Conservation (phyloP, 495 filamentous ascomycete genomes). For the Podospora comata region DNA sequence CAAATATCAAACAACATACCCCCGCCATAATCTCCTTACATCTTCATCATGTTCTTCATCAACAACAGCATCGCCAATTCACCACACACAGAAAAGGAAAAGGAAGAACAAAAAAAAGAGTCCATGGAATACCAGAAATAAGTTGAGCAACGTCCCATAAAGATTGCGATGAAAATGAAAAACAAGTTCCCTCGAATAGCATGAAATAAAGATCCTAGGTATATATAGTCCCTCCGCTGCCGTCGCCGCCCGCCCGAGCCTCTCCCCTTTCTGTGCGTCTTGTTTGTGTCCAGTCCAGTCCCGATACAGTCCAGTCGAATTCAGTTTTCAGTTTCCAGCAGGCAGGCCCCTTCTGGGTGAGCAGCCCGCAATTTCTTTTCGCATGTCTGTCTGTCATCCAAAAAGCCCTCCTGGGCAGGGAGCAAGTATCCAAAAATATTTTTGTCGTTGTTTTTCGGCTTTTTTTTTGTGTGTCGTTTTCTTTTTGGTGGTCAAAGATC, state of each 20-base stretch:
- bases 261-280: neutral
- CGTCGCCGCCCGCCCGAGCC: too few species aligned
- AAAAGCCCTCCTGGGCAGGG: slow-evolving; percentile 8
- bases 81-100: too few species aligned
- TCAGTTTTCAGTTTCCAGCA: neutral
- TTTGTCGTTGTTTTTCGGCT: slow-evolving; percentile 1
- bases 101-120: neutral
- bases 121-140: too few species aligned
- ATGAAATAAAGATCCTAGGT: neutral
- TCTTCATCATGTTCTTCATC: too few species aligned
- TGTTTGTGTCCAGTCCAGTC: neutral
- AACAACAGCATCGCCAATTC: too few species aligned
- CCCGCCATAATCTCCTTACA: too few species aligned
- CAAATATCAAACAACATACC: too few species aligned
- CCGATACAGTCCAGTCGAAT: neutral
- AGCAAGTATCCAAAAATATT: neutral
- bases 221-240: neutral
- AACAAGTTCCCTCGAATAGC: too few species aligned
- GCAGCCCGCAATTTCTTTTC: neutral
- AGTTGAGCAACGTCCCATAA: too few species aligned
- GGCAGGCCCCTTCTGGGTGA: neutral
- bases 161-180: neutral
- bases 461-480: neutral
- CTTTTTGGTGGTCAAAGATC: neutral
- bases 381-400: slow-evolving; percentile 3